Conservation (phyloP, 305 asterid genomes). For the Striga hermonthica region DNA sequence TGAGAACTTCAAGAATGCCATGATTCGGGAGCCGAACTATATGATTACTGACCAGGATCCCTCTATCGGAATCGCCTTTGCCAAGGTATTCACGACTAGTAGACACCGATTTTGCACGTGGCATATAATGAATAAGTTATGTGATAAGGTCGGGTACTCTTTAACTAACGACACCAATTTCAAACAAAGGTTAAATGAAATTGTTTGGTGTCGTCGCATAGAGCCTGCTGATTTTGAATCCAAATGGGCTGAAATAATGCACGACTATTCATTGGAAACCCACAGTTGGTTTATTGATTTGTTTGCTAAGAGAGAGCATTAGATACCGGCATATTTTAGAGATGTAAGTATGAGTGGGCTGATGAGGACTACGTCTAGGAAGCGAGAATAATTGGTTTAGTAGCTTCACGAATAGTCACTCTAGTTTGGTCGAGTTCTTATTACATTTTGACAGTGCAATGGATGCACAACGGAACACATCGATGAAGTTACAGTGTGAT, state of each 20-base stretch:
- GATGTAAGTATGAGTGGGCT: no score
- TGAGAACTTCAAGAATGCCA: background rate
- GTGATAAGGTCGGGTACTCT: background rate
- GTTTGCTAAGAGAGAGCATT: background rate
- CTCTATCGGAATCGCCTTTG: background rate
- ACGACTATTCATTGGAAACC: background rate
- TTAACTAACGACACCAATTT: background rate
- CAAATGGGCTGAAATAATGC: background rate
- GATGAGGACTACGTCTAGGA: no score
- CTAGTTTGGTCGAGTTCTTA: no score
- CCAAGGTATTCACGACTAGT: background rate
- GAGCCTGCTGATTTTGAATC: background rate
- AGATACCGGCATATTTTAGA: background rate
- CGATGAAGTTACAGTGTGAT: background rate
- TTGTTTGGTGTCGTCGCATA: background rate
- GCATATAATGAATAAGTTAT: background rate
- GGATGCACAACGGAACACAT: background rate
- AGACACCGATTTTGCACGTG: background rate
- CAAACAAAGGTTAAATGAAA: background rate
- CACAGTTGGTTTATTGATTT: background rate
- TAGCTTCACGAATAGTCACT: no score
- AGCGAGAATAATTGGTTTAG: no score
- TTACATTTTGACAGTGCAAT: background rate
- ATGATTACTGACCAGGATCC: background rate
- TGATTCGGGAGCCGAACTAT: background rate